A percentile compares a stretch with the other conserved stretches of the same genome.
phyloP scores from a whole-genome alignment of 129 eudicot genomes.

The Saussurea involucrata region DNA sequence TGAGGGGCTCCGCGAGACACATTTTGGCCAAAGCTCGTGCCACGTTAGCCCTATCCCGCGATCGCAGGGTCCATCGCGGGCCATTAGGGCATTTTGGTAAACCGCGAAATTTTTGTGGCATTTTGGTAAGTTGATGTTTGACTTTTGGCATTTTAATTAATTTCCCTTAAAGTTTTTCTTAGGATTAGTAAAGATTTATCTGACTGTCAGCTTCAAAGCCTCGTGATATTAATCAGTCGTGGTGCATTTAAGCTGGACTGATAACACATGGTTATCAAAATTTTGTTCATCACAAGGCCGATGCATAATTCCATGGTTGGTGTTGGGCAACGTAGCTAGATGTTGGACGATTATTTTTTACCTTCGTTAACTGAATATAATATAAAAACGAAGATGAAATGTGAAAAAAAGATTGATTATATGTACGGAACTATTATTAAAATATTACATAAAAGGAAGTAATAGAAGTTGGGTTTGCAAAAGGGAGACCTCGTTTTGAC shows the following conservation, averaged over 20 bases:
- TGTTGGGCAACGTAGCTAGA: neutral
- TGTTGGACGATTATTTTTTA: slow-evolving; percentile 9
- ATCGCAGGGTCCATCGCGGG: too few relatives aligned
- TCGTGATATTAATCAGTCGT: neutral
- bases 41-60: too few relatives aligned
- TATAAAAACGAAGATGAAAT: neutral
- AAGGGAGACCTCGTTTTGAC: slow-evolving; percentile 7
- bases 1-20: too few relatives aligned
- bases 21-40: too few relatives aligned
- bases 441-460: neutral
- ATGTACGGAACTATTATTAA: slow-evolving; percentile 1
- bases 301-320: neutral
- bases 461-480: neutral
- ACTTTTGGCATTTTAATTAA: too few relatives aligned
- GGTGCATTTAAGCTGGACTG: neutral
- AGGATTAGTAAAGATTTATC: neutral
- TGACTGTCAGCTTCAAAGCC: neutral
- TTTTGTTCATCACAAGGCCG: too few relatives aligned
- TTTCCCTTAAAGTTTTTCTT: too few relatives aligned
- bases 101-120: too few relatives aligned
- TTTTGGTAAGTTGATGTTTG: too few relatives aligned
- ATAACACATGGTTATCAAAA: too few relatives aligned
- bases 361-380: neutral
- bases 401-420: neutral
- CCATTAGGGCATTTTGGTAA: too few relatives aligned